Evolutionary conservation across 108 stramenopile species (phyloP), one percentile per base, ranked within the genome.

Genomic region (Discostella pseudostelligera): DNA sequence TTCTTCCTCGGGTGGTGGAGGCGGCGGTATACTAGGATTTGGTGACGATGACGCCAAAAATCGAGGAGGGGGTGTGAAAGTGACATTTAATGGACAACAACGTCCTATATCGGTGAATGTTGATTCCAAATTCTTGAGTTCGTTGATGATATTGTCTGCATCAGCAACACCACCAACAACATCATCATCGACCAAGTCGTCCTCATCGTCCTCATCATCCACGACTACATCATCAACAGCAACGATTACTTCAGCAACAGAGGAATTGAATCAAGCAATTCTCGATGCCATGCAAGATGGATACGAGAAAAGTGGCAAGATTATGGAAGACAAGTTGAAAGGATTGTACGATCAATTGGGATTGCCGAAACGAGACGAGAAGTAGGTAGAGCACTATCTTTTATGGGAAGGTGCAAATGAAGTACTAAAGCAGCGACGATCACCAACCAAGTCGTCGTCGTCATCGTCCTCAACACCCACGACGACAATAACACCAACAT

Each of bases 291-390:
- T 78, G 69, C 12, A 36, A 13, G 64, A 78, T 49, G 77, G 59
- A 0, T 71, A 67, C 49, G 48, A 67, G 32, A 48, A 40, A 25
- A 67, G 77, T 67, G 59, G 60, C 7, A 60, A 61, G 46, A 3
- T 71, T 21, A 71, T 67, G 77, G 77, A 67, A n/a, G 70, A 78
- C 22, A 70, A 62, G 22, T 66, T 78, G 39, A 50, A 40, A 20
- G 37, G 45, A 39, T 60, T 78, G 70, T 71, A 71, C 42, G 77
- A 78, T 46, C 77, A 78, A 49, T 51, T 78, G 37, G 77, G 77
- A 28, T 62, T 78, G 65, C 60, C 77, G 32, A 54, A n/a, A n/a
- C n/a, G n/a, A n/a, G n/a, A n/a, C n/a, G n/a, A n/a, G n/a, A n/a
- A n/a, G n/a, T n/a, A n/a, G n/a, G n/a, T n/a, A n/a, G n/a, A n/a